phyloP scores from a whole-genome alignment of 148 eudicot genomes.

The Polygonum maritimum region DNA sequence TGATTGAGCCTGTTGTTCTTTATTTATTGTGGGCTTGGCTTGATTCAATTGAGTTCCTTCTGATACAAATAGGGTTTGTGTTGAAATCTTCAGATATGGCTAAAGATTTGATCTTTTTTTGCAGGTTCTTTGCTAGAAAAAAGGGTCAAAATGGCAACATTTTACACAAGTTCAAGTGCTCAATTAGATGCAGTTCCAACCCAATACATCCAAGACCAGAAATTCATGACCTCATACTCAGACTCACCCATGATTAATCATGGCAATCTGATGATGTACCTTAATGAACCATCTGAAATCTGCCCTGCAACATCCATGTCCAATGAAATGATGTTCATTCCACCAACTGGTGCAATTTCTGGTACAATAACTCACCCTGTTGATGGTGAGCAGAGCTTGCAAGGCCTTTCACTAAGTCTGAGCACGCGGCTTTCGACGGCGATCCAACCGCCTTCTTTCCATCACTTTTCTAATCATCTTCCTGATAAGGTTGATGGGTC shows the following conservation, averaged over 20 bases:
- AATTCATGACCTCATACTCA: constrained; percentile 31
- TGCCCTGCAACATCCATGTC: constrained; percentile 32
- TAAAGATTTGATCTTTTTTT: neutral
- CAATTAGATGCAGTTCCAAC: constrained; percentile 48
- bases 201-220: constrained; percentile 34
- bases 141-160: constrained; percentile 53
- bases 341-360: constrained; percentile 30
- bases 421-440: constrained; percentile 51
- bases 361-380: constrained; percentile 17
- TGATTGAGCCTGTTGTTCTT: neutral
- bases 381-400: constrained; percentile 37
- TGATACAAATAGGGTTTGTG: neutral
- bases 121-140: neutral
- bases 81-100: neutral
- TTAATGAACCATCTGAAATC: constrained; percentile 35
- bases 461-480: constrained; percentile 37
- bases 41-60: neutral
- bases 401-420: constrained; percentile 68
- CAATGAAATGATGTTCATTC: constrained; percentile 47
- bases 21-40: neutral
- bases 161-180: constrained; percentile 48
- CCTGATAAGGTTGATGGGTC: constrained; percentile 29
- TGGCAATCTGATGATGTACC: constrained; percentile 48
- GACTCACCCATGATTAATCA: constrained; percentile 37
- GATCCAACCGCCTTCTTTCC: constrained; percentile 36